Percentiles rank a stretch among this genome's conserved stretches.
phyloP scores from a whole-genome alignment of 352 stramenopile species.

The Phytophthora quininea region DNA sequence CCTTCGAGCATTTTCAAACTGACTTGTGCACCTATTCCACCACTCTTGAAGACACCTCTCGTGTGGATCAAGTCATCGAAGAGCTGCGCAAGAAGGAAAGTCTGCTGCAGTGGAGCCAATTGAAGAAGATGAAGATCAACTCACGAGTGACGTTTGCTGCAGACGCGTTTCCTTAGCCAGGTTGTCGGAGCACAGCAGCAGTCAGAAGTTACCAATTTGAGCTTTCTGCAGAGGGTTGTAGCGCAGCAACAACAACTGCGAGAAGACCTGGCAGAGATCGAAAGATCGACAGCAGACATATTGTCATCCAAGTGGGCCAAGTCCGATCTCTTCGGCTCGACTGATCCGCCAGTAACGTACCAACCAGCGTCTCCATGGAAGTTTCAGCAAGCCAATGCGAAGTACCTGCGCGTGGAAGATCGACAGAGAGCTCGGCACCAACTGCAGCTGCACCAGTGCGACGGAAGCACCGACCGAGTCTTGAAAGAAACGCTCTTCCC shows the following conservation, averaged over 20 bases:
- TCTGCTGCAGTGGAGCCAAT: neutral
- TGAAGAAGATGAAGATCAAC: neutral
- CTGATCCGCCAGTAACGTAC: neutral
- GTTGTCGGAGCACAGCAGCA: neutral
- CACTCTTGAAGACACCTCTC: neutral
- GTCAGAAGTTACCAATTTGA: constrained; percentile 1
- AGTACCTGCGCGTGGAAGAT: constrained; percentile 10
- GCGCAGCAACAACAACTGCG: constrained; percentile 7
- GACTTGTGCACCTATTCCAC: constrained; percentile 8
- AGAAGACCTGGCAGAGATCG: constrained; percentile 10
- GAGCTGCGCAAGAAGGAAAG: neutral
- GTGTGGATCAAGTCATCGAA: neutral
- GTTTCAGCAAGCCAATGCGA: constrained; percentile 15
- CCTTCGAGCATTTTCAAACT: constrained; percentile 14
- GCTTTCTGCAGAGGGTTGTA: constrained; percentile 10
- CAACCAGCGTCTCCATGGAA: constrained; percentile 8
- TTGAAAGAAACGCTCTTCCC: constrained; percentile 17
- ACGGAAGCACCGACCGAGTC: constrained; percentile 8
- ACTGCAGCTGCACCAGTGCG: constrained; percentile 11
- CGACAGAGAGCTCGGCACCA: constrained; percentile 14
- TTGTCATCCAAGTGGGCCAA: constrained; percentile 8
- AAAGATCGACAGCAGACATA: neutral
- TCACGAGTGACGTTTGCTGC: neutral
- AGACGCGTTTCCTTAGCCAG: constrained; percentile 26
- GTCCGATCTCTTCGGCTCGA: constrained; percentile 4